Evolutionary conservation across 2,329 filamentous ascomycete species (phyloP).

Genomic region (Passalora sequoiae): DNA sequence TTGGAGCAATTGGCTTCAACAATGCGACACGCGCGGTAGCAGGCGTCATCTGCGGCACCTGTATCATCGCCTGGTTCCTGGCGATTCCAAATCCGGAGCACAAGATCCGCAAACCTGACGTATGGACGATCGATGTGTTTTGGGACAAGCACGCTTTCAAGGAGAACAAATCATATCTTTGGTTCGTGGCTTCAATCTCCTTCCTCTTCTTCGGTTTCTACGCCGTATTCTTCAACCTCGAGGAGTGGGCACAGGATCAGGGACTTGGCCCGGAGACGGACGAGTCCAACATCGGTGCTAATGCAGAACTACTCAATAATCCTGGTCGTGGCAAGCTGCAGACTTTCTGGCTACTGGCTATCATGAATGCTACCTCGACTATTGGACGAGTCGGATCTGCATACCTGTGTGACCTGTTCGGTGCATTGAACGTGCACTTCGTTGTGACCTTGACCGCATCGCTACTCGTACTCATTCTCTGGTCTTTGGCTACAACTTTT

Average conservation of each 20-base stretch:
- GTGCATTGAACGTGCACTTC: constrained; percentile 45
- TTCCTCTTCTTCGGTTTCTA: constrained; percentile 51
- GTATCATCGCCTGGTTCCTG: constrained; percentile 40
- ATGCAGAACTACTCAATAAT: constrained; percentile 18
- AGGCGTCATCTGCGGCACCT: constrained; percentile 38
- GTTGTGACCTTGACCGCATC: constrained; percentile 39
- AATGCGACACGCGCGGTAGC: constrained; percentile 41
- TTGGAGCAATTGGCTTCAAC: constrained; percentile 42
- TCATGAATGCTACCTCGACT: constrained; percentile 48
- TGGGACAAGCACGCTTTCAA: constrained; percentile 43
- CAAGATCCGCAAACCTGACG: constrained; percentile 35
- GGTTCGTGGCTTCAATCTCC: constrained; percentile 42
- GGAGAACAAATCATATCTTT: constrained; percentile 40
- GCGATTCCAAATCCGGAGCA: constrained; percentile 43
- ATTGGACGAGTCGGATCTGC: constrained; percentile 44
- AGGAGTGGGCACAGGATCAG: constrained; percentile 46
- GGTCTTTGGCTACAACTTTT: constrained; percentile 39
- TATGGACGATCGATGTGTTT: constrained; percentile 36
- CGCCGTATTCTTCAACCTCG: constrained; percentile 50
- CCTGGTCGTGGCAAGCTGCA: constrained; percentile 34
- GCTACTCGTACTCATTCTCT: constrained; percentile 42
- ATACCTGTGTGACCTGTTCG: constrained; percentile 42
- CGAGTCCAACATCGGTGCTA: constrained; percentile 11
- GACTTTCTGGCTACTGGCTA: constrained; percentile 47
- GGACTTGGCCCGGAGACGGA: constrained; percentile 34